Conservation (phyloP, 2,329 filamentous ascomycete genomes). For the Phialocephala sp. region DNA sequence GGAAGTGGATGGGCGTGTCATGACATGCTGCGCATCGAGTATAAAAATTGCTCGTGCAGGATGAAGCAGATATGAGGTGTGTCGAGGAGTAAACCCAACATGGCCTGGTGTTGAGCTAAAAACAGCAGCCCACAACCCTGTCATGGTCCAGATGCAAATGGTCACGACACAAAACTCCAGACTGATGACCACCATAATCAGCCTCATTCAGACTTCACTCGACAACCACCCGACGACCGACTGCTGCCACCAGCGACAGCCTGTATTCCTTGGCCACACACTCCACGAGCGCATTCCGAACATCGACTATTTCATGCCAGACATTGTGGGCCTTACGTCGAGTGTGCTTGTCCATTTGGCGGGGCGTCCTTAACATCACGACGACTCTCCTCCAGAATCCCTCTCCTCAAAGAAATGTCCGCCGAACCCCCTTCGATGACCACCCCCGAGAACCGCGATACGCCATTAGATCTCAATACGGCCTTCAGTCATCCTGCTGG, state of each 20-base stretch:
- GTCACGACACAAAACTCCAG: slow-evolving; percentile 12
- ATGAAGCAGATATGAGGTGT: background rate
- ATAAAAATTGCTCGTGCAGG: background rate
- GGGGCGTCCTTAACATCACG: slow-evolving; percentile 23
- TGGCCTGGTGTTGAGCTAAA: background rate
- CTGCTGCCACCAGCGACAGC: slow-evolving; percentile 4
- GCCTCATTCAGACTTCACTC: slow-evolving; percentile 11
- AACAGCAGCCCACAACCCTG: background rate
- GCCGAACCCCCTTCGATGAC: slow-evolving; percentile 16
- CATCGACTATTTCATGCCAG: slow-evolving; percentile 26
- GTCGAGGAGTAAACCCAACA: background rate
- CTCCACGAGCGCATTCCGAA: slow-evolving; percentile 3
- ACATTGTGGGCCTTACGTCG: slow-evolving; percentile 28
- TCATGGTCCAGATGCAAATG: slow-evolving; percentile 6
- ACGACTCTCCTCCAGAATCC: slow-evolving; percentile 13
- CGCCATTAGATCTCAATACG: slow-evolving; percentile 22
- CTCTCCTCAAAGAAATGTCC: slow-evolving; percentile 23
- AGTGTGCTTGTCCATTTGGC: slow-evolving; percentile 22
- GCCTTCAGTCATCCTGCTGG: slow-evolving; percentile 29
- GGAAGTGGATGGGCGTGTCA: background rate
- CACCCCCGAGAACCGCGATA: slow-evolving; percentile 17
- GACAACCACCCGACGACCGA: slow-evolving; percentile 6
- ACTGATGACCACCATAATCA: slow-evolving; percentile 9
- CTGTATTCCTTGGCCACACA: slow-evolving; percentile 1
- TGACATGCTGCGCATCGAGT: background rate